phyloP scores from a whole-genome alignment of 2,329 filamentous ascomycete species.

The Nothomitra cinnamomea region DNA sequence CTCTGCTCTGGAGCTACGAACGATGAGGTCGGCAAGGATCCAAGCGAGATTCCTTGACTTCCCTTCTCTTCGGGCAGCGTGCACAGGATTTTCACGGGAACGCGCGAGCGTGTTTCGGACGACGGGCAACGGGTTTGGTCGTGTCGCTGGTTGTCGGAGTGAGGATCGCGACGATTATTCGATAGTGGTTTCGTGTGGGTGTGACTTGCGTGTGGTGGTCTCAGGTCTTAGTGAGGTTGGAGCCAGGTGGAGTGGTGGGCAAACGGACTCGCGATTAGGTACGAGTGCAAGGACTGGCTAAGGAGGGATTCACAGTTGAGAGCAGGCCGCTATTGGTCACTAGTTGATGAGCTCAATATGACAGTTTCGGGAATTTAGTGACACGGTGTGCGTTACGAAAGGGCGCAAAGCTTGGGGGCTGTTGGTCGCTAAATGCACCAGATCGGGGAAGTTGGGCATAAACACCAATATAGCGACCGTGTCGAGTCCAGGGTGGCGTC shows the following conservation, averaged over 20 bases:
- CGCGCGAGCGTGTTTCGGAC: neutral
- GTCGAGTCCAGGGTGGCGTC: no score
- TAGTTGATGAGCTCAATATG: neutral
- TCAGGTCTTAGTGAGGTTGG: no score
- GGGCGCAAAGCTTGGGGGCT: neutral
- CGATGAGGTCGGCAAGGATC: constrained; percentile 3
- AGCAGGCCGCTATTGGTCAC: neutral
- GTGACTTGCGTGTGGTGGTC: no score
- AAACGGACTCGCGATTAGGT: constrained; percentile 3
- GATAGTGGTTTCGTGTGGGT: neutral
- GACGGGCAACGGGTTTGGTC: neutral
- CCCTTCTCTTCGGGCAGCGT: neutral
- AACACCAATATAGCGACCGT: no score
- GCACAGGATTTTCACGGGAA: neutral
- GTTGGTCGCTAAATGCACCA: no score
- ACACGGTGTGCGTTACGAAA: neutral
- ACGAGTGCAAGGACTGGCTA: neutral
- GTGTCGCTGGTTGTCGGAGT: neutral
- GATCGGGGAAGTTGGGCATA: no score
- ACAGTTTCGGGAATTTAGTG: neutral
- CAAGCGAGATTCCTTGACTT: neutral
- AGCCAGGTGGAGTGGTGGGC: constrained; percentile 2
- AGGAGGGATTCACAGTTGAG: neutral
- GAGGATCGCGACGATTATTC: neutral
- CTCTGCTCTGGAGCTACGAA: neutral